Evolutionary conservation across 2,329 filamentous ascomycete genomes (phyloP).

Genomic region (Setomelanomma holmii): DNA sequence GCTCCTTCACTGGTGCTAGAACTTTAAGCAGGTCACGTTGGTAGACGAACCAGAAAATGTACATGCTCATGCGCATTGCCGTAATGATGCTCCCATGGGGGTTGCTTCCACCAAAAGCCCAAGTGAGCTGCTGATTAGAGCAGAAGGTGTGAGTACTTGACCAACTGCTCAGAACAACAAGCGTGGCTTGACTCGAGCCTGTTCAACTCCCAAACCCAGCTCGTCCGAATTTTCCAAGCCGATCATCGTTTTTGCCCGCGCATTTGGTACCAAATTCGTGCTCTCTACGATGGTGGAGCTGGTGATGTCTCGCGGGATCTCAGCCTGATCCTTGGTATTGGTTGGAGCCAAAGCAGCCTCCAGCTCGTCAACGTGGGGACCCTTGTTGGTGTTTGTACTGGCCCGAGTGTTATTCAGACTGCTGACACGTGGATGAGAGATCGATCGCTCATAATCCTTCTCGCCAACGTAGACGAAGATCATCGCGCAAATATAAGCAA

Average conservation of each 20-base stretch:
- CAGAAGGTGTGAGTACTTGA: too few relatives aligned
- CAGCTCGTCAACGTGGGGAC: not conserved
- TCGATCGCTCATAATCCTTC: conserved; percentile 31
- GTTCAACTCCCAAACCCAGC: not conserved
- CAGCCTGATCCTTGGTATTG: not conserved
- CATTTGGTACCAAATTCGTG: not conserved
- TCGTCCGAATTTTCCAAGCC: not conserved
- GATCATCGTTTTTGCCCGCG: not conserved
- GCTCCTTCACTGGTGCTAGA: conserved; percentile 1
- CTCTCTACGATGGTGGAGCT: not conserved
- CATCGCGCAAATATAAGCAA: conserved; percentile 31
- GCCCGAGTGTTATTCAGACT: conserved; percentile 1
- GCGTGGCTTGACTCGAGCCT: not conserved
- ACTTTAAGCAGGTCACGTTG: not conserved
- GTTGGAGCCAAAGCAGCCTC: not conserved
- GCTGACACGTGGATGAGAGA: conserved; percentile 8
- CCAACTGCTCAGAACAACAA: not conserved
- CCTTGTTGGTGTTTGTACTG: not conserved
- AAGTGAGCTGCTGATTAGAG: too few relatives aligned
- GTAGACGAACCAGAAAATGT: not conserved
- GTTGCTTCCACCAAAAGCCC: too few relatives aligned
- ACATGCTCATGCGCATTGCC: not conserved
- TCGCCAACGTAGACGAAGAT: conserved; percentile 36
- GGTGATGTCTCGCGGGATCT: not conserved
- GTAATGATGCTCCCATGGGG: not conserved